Evolutionary conservation across 1,139 yeast species (phyloP).

Genomic region (Kurtzmaniella quercitrusa): DNA sequence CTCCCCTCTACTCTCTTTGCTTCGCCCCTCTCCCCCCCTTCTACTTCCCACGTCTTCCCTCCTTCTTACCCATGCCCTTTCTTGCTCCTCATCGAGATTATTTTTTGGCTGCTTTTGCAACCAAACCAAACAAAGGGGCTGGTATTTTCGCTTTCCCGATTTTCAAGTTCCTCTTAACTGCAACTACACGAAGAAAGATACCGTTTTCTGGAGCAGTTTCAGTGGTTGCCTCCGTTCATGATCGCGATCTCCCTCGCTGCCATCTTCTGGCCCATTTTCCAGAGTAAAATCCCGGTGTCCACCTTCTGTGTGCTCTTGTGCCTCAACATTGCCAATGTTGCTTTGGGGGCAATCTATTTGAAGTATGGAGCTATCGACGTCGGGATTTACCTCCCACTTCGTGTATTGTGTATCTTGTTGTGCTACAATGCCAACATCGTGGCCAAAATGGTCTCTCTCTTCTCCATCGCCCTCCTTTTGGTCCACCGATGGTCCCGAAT

Average conservation of each 20-base stretch:
- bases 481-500: not conserved
- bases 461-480: not conserved
- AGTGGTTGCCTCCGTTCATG: not conserved
- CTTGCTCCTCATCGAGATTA: not conserved
- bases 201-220: too few relatives aligned
- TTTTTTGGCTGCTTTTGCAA: conserved; percentile 1
- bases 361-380: not conserved
- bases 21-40: too few relatives aligned
- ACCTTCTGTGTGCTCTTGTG: not conserved
- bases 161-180: too few relatives aligned
- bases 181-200: too few relatives aligned
- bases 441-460: not conserved
- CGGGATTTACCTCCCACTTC: not conserved
- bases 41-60: not conserved
- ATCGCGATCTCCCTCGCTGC: conserved; percentile 1
- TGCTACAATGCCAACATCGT: not conserved
- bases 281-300: not conserved
- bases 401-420: not conserved
- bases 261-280: conserved; percentile 1
- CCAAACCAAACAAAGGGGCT: conserved; percentile 1
- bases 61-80: not conserved
- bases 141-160: not conserved
- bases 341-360: not conserved
- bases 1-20: too few relatives aligned
- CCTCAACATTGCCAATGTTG: not conserved